Conservation (phyloP, 768 basidiomycete species). For the Amyloporia xantha region DNA sequence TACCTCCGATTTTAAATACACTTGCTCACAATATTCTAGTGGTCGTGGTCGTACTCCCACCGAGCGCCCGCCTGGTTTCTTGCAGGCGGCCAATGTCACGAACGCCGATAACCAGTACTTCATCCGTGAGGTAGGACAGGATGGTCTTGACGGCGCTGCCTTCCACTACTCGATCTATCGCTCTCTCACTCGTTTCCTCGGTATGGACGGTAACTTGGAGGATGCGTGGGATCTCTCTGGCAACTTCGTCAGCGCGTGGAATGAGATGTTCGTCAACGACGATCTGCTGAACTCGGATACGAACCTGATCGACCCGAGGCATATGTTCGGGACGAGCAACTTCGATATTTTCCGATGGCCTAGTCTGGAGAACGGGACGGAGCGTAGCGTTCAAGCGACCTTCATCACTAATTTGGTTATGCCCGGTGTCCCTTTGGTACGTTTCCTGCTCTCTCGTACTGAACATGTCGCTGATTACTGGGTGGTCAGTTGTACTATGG, state of each 20-base stretch:
- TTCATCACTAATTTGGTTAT: slow-evolving; percentile 77
- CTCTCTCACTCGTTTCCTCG: slow-evolving; percentile 76
- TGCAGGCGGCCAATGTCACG: slow-evolving; percentile 62
- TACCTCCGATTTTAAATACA: too few species aligned
- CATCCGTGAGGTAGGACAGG: slow-evolving; percentile 55
- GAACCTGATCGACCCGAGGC: slow-evolving; percentile 67
- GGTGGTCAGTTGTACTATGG: slow-evolving; percentile 69
- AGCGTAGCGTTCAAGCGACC: slow-evolving; percentile 65
- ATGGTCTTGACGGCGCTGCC: slow-evolving; percentile 71
- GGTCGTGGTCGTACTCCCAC: slow-evolving; percentile 84
- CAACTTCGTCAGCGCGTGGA: slow-evolving; percentile 89
- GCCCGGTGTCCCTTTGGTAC: slow-evolving; percentile 80
- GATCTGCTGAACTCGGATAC: slow-evolving; percentile 75
- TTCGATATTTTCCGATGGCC: slow-evolving; percentile 97
- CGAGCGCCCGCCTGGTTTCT: slow-evolving; percentile 61
- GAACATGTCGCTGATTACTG: slow-evolving; percentile 9
- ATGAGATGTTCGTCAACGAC: slow-evolving; percentile 82
- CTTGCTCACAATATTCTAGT: too few species aligned
- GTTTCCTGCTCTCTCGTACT: slow-evolving; percentile 14
- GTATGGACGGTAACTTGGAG: slow-evolving; percentile 92
- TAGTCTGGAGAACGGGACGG: slow-evolving; percentile 76
- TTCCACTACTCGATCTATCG: slow-evolving; percentile 97
- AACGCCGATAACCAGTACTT: slow-evolving; percentile 64
- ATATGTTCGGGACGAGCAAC: slow-evolving; percentile 90
- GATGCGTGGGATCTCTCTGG: slow-evolving; percentile 80